Conservation (phyloP, 1,139 yeast genomes). For the Zygosaccharomyces sapae region DNA sequence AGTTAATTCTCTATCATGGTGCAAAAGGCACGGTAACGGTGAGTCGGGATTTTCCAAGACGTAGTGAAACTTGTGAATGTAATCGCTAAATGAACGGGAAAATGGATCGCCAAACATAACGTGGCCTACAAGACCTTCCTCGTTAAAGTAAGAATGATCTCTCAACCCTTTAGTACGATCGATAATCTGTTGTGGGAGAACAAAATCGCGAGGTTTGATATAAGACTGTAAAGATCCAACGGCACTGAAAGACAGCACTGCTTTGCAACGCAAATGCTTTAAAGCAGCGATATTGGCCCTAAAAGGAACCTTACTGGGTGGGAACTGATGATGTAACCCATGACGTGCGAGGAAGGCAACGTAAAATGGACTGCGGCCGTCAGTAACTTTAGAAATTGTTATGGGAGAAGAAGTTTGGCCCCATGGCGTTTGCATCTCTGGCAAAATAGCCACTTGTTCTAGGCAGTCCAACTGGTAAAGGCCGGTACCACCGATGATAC, state of each 20-base stretch:
- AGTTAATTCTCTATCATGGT: constrained; percentile 60
- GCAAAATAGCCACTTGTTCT: constrained; percentile 77
- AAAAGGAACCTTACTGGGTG: constrained; percentile 89
- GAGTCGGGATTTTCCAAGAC: constrained; percentile 50
- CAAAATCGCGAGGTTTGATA: constrained; percentile 91
- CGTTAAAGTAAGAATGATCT: constrained; percentile 78
- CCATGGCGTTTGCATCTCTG: constrained; percentile 89
- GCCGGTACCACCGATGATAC: constrained; percentile 98
- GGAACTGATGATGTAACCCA: constrained; percentile 80
- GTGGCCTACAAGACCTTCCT: constrained; percentile 90
- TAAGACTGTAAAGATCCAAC: constrained; percentile 92
- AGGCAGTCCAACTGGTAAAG: constrained; percentile 79
- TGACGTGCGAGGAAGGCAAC: constrained; percentile 95
- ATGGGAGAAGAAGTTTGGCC: constrained; percentile 94
- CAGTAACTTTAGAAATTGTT: constrained; percentile 67
- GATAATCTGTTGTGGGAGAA: constrained; percentile 88
- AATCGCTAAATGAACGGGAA: constrained; percentile 63
- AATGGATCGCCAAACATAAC: constrained; percentile 98
- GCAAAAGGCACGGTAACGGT: constrained; percentile 30
- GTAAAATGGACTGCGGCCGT: constrained; percentile 49
- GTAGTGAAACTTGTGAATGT: constrained; percentile 55
- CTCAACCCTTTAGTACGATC: constrained; percentile 96
- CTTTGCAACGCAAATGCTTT: constrained; percentile 79
- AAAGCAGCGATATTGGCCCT: constrained; percentile 95
- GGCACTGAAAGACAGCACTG: constrained; percentile 88